Percentiles rank a stretch among this genome's conserved stretches.
Conservation (phyloP, 2,329 filamentous ascomycete genomes). For the Zarea fungicola region DNA sequence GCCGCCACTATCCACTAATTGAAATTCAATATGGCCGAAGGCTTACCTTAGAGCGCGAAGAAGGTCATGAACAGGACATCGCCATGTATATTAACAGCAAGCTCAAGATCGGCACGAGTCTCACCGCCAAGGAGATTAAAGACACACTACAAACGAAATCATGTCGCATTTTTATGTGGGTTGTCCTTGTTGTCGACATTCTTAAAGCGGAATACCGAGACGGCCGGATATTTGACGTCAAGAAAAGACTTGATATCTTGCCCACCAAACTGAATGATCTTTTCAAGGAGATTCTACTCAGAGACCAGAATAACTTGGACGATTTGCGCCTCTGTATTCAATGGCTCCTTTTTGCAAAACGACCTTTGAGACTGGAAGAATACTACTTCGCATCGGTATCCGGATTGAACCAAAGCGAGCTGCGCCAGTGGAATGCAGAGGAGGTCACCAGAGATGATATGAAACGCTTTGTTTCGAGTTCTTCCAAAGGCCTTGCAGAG, state of each 20-base stretch:
- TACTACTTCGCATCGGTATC: conserved; percentile 31
- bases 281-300: conserved; percentile 45
- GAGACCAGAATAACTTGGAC: conserved; percentile 38
- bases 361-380: conserved; percentile 37
- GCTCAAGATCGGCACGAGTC: conserved; percentile 3
- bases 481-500: conserved; percentile 43
- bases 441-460: conserved; percentile 21
- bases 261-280: conserved; percentile 38
- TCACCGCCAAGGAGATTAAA: not conserved
- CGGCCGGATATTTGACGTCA: conserved; percentile 22
- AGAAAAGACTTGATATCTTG: conserved; percentile 27
- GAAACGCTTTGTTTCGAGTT: conserved; percentile 29
- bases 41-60: conserved; percentile 22
- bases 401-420: not conserved
- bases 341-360: conserved; percentile 47
- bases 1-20: conserved; percentile 43
- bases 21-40: conserved; percentile 22
- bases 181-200: conserved; percentile 33
- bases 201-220: conserved; percentile 29
- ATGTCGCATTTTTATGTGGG: conserved; percentile 40
- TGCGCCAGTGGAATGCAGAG: conserved; percentile 20
- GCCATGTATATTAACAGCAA: conserved; percentile 16
- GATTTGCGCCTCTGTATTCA: conserved; percentile 40
- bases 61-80: conserved; percentile 23
- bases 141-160: conserved; percentile 30